phyloP scores from a whole-genome alignment of 345 rosid genomes.

The Melaleuca alternifolia region DNA sequence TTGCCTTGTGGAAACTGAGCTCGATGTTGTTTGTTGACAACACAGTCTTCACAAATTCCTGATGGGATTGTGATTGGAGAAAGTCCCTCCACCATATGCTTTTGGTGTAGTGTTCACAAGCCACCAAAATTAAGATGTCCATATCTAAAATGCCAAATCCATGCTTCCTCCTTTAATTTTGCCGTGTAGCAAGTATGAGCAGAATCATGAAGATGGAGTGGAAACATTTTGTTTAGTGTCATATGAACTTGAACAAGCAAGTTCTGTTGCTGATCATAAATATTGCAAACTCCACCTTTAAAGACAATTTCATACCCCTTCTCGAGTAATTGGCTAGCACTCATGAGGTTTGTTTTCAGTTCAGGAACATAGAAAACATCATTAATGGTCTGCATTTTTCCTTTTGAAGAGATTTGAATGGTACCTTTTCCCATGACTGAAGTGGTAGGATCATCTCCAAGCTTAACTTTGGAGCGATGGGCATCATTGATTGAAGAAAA shows the following conservation, averaged over 20 bases:
- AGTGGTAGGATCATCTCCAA: neutral
- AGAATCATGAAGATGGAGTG: neutral
- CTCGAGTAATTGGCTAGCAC: too few relatives aligned
- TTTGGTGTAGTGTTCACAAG: neutral
- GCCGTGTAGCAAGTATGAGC: neutral
- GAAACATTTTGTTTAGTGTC: neutral
- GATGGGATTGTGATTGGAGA: neutral
- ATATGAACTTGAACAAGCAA: too few relatives aligned
- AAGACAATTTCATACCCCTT: too few relatives aligned
- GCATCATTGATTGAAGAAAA: neutral
- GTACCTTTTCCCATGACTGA: neutral
- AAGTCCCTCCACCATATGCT: neutral
- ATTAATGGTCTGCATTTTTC: too few relatives aligned
- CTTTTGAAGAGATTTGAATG: too few relatives aligned
- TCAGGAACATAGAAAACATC: too few relatives aligned
- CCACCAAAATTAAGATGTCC: neutral
- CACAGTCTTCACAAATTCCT: neutral
- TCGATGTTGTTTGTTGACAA: neutral
- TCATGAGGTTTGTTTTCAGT: too few relatives aligned
- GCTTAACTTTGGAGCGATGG: neutral
- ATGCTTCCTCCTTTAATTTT: neutral
- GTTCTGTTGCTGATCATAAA: too few relatives aligned
- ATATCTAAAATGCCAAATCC: neutral
- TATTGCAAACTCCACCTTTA: too few relatives aligned
- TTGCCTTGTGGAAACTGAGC: neutral